These are phyloP conservation scores for Ogataea kodamae DNA, from an alignment of 805 yeast species.

Conservation along the genomic window DNA sequence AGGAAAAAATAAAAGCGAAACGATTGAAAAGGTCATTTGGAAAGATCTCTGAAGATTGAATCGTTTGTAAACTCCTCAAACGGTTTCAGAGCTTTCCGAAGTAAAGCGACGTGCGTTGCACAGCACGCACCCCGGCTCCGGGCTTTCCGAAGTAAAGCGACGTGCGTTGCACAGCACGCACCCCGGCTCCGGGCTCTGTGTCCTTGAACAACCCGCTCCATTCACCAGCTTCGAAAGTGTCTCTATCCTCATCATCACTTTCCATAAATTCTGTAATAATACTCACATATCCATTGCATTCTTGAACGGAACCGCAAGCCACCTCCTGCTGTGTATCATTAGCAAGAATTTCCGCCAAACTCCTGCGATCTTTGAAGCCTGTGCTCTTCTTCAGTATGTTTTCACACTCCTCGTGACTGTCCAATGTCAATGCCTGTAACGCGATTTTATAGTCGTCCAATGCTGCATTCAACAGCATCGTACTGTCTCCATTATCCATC, in stretches of 20 bases:
- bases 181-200: background rate
- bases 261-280: conserved; percentile 14
- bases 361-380: conserved; percentile 15
- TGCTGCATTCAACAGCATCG: conserved; percentile 21
- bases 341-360: conserved; percentile 10
- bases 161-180: conserved; percentile 16
- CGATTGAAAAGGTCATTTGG: conserved; percentile 70
- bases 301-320: conserved; percentile 1
- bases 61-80: no score
- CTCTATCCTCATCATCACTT: conserved; percentile 7
- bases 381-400: conserved; percentile 12
- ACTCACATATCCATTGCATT: conserved; percentile 6
- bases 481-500: conserved; percentile 17
- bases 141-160: conserved; percentile 21
- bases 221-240: conserved; percentile 10
- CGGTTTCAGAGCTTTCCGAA: no score
- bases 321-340: conserved; percentile 1
- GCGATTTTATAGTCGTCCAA: conserved; percentile 26
- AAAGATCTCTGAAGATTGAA: conserved; percentile 63
- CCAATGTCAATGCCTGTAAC: conserved; percentile 14
- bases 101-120: conserved; percentile 23
- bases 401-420: conserved; percentile 3
- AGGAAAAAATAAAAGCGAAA: conserved; percentile 56
- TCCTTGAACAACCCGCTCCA: conserved; percentile 14
- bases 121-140: conserved; percentile 5